Evolutionary conservation across 306 rosid genomes (phyloP), one percentile per base, ranked within the genome.

Genomic region (Hylodesmum podocarpum): DNA sequence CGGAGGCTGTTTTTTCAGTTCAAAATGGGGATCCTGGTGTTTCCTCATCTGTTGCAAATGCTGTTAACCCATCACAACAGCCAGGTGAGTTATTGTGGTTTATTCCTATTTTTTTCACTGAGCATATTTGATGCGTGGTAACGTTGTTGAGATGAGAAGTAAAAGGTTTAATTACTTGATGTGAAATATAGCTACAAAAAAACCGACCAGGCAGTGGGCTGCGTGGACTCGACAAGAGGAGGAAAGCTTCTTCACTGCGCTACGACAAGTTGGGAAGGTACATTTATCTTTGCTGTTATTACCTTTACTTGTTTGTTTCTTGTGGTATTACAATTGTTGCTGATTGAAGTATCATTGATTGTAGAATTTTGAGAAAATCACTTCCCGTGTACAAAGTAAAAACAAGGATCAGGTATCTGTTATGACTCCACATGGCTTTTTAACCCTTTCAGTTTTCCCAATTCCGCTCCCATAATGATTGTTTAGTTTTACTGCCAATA

Each of bases 141-240:
- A 67, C 66, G 5, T 33, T 78, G 15, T 63, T 68, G 77, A 79
- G 61, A 72, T 75, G 72, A 70, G 57, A 67, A 50, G 66, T 79
- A 43, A 71, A 80, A 29, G 69, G 59, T 62, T 64, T 47, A 18
- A 53, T 49, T 57, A 5, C 53, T 57, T 54, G 47, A 21, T 77
- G 66, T 83, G 51, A 1, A 68, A 29, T 62, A 70, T 70, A 83
- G 88, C 84, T 86, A 93, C 83, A 14, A 95, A 90, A 81, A 95
- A 85, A 84, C 95, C 96, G 55, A 92, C 98, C 2, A 82, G 98
- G 54, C 97, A 95, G 79, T 95, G 98, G 98, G 98, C 98, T 88
- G 98, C 98, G 68, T 95, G 98, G 98, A 95, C 98, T 46, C 98
- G 94, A 54, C 88, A 92, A 88, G 98, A 95, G 83, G 97, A 95